Base-by-base conservation (phyloP, 23 red algal genomes). In the Gracilaria caudata region DNA sequence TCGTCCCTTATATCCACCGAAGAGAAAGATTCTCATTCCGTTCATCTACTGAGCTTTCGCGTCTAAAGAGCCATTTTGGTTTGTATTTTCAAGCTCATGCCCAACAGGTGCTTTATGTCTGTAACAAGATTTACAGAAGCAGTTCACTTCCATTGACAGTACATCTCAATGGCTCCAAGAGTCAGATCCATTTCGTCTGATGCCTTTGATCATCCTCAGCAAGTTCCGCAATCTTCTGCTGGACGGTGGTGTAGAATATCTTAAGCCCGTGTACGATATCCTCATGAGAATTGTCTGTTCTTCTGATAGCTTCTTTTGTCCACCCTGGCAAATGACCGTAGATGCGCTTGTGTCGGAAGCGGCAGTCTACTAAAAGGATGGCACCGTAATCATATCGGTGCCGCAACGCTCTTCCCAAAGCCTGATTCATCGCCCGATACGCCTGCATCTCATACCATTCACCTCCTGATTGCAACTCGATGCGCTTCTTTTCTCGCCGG, bases 371-470 rank as follows among this genome's bases (percentile, higher is more conserved):
- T 28, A 97, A 84, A 46, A 96, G 47, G 29, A 97, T 86, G 64
- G 92, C 89, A n/a, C 88, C 90, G 74, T 97, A 83, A 82, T 97
- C 95, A 7, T 83, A 70, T 33, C 81, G 77, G 54, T 97, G 89
- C 14, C 95, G 84, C 36, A 97, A 77, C 17, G 78, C 87, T 57
- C 95, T 82, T 51, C 95, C 95, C 53, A 97, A 51, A 0, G 95
- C 95, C 68, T 97, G 95, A 61, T 97, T 97, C 61, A 97, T 45
- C 4, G 95, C 84, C 6, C 88, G 95, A 84, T 72, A 93, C 32
- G 95, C 95, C 44, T 97, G 95, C 63, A 97, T 86, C 38, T 87
- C 77, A 76, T 97, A 97, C 95, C 95, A 97, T 49, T 64, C 81
- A 49, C 55, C 73, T 13, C 86, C 86, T 30, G 51, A 40, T 34